A percentile compares a stretch with the other conserved stretches of the same genome.
Evolutionary conservation across 2,329 filamentous ascomycete species (phyloP).

Genomic region (Chrysoporthe deuterocubensis): DNA sequence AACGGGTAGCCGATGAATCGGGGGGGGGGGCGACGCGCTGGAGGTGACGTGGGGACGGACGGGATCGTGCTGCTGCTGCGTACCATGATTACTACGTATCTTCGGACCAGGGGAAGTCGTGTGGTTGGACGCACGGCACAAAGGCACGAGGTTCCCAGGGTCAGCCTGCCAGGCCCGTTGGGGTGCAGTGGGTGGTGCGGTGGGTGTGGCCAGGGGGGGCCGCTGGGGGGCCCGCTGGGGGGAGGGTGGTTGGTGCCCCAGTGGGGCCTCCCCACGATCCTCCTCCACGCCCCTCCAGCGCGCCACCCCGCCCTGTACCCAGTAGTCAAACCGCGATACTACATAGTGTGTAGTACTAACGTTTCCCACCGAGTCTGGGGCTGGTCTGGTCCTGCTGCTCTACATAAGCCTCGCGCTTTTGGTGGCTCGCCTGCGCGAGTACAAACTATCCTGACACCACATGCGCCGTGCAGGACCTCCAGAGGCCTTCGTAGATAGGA

Average conservation of each 20-base stretch:
- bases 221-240: too few species aligned
- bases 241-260: too few species aligned
- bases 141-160: constrained; percentile 20
- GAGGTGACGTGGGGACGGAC: not conserved
- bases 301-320: not conserved
- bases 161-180: not conserved
- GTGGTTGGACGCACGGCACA: constrained; percentile 27
- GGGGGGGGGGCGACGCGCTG: too few species aligned
- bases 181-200: not conserved
- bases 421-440: too few species aligned
- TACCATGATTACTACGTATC: not conserved
- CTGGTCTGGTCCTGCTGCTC: too few species aligned
- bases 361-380: too few species aligned
- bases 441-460: too few species aligned
- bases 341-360: not conserved
- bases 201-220: too few species aligned
- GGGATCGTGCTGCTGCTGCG: too few species aligned
- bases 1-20: not conserved
- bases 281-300: not conserved
- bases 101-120: constrained; percentile 27
- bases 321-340: not conserved
- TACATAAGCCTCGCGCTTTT: too few species aligned
- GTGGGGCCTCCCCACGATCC: not conserved
- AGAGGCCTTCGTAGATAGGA: too few species aligned
- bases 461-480: too few species aligned